Percentiles rank a stretch among this genome's conserved stretches.
These are phyloP conservation scores for Eucalyptus regnans DNA, from an alignment of 345 rosid species.

Conservation along the genomic window DNA sequence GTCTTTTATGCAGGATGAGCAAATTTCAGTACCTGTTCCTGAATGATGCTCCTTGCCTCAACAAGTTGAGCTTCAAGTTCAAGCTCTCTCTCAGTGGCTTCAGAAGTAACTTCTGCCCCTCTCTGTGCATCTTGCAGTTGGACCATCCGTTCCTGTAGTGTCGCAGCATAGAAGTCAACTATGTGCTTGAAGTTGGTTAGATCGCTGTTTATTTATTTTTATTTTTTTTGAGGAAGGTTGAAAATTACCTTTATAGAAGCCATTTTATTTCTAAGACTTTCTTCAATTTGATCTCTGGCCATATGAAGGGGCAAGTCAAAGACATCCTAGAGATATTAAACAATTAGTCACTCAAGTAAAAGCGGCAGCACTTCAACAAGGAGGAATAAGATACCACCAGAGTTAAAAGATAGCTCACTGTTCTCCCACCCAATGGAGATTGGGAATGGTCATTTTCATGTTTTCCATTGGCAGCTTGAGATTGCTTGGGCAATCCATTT, in stretches of 20 bases:
- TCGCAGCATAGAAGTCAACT: background rate
- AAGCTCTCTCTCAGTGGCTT: constrained; percentile 95
- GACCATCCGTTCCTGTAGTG: constrained; percentile 60
- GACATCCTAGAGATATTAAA: constrained; percentile 46
- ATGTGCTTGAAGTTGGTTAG: background rate
- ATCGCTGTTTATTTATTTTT: background rate
- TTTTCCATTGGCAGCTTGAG: constrained; percentile 49
- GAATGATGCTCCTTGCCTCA: constrained; percentile 96
- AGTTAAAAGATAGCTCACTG: constrained; percentile 26
- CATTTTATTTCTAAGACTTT: constrained; percentile 86
- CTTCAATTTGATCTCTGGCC: constrained; percentile 97
- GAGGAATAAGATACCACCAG: background rate
- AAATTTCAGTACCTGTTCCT: constrained; percentile 68
- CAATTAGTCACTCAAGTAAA: background rate
- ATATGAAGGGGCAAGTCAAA: constrained; percentile 88
- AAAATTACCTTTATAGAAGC: constrained; percentile 75
- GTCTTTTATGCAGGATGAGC: background rate
- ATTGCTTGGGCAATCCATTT: constrained; percentile 63
- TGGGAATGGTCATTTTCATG: constrained; percentile 49
- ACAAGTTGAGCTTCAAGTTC: constrained; percentile 99
- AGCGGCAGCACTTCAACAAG: background rate
- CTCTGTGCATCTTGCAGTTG: constrained; percentile 90
- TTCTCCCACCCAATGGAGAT: constrained; percentile 96
- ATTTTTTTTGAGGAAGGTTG: background rate
- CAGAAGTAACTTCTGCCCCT: constrained; percentile 81